Base-by-base conservation (phyloP, 2,329 filamentous ascomycete species). In the Chalaropsis ovoidea region DNA sequence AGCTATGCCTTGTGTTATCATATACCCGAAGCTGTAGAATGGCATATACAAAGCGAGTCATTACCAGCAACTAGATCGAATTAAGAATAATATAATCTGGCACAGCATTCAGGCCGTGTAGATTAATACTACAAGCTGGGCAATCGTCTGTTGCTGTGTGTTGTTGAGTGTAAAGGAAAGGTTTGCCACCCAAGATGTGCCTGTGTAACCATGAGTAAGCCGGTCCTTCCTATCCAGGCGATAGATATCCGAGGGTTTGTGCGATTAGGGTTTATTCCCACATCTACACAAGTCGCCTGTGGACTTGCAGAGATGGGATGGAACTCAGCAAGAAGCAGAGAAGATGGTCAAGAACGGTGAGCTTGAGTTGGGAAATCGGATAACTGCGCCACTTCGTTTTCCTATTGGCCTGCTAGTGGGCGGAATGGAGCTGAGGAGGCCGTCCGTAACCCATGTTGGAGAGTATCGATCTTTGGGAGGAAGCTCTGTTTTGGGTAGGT, bases 351-450 rank as follows among this genome's bases (percentile, higher is more conserved):
- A 58, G 17, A 17, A 22, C 13, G 7, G 27, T 58, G 54, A 39
- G 13, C 7, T 58, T 58, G 17, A 10, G 13, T 35, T 22, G 17
- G 27, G 17, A 6, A 11, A 39, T 35, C 4, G 39, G 54, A 11
- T 52, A 39, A 58, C 54, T 58, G 54, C 54, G 27, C 54, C 54
- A n/a, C 54, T 39, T 56, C 4, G 7, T 56, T 56, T 56, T 56
- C 27, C 15, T 31, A 31, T 56, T 35, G 22, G 22, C 17, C 4
- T 56, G 11, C 15, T 6, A 31, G 17, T 56, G 52, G 52, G 24
- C 27, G 4, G 52, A 31, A 56, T 27, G 22, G 11, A 3, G 13
- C 52, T 5, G 27, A 17, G 24, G n/a, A n/a, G 31, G 52, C 27
- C 17, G 52, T n/a, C 52, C 27, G 27, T 19, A n/a, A 56, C 17